Conservation (phyloP, 2,329 filamentous ascomycete genomes). For the Gnomoniopsis sp. region DNA sequence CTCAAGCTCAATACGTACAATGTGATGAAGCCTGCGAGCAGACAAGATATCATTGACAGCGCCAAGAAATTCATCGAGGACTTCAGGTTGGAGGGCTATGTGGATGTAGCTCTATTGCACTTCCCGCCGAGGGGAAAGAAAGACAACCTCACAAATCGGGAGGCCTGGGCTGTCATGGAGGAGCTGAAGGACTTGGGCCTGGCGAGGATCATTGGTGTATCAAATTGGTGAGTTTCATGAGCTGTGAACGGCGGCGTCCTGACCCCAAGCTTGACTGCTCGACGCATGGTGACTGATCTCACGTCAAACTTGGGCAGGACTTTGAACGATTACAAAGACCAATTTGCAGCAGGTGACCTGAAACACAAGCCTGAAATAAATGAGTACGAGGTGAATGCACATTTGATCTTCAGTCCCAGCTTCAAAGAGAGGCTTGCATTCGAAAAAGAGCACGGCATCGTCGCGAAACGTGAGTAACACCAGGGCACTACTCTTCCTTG, state of each 20-base stretch:
- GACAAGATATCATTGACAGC: neutral
- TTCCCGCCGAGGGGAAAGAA: neutral
- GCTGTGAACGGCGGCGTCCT: too few relatives aligned
- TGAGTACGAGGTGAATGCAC: conserved; percentile 3
- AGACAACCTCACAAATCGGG: neutral
- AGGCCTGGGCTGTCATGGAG: conserved; percentile 2
- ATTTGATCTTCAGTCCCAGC: neutral
- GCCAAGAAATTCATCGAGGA: neutral
- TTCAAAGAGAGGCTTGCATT: neutral
- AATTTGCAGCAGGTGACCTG: neutral
- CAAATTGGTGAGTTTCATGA: conserved; percentile 1
- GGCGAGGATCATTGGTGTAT: conserved; percentile 1
- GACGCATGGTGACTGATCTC: neutral
- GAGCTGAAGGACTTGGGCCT: conserved; percentile 2
- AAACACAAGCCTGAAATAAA: conserved; percentile 1
- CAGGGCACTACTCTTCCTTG: neutral
- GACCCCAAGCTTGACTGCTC: too few relatives aligned
- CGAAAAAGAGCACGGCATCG: neutral
- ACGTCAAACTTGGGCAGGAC: neutral
- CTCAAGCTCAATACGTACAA: conserved; percentile 8
- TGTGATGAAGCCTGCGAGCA: neutral
- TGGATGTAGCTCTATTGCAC: neutral
- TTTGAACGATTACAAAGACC: conserved; percentile 1
- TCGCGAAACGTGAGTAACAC: neutral
- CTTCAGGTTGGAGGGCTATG: neutral